Conservation (phyloP, 176 grass and related monocot species). For the Eremochloa ophiuroides region DNA sequence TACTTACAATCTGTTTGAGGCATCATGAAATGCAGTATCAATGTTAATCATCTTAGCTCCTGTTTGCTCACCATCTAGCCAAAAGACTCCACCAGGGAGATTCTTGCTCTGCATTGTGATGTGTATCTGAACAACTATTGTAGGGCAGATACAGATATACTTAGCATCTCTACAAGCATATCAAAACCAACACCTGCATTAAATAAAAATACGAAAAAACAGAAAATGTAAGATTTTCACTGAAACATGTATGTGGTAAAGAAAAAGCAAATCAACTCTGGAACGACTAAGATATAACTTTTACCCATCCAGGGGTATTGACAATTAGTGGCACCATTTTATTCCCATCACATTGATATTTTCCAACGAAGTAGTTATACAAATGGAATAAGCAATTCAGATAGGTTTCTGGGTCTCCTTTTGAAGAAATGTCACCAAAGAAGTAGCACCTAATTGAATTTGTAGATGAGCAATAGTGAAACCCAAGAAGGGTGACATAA, state of each 20-base stretch:
- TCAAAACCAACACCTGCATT: slow-evolving; percentile 93
- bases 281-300: slow-evolving; percentile 47
- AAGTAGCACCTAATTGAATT: slow-evolving; percentile 61
- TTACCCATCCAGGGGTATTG: slow-evolving; percentile 84
- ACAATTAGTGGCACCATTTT: slow-evolving; percentile 50
- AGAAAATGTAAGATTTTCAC: slow-evolving; percentile 14
- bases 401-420: slow-evolving; percentile 84
- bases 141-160: slow-evolving; percentile 79
- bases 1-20: slow-evolving; percentile 62
- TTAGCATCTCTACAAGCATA: slow-evolving; percentile 87
- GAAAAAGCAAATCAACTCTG: slow-evolving; percentile 18
- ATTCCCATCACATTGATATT: slow-evolving; percentile 31
- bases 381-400: slow-evolving; percentile 59
- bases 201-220: slow-evolving; percentile 5
- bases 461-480: not conserved
- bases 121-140: slow-evolving; percentile 67
- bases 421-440: slow-evolving; percentile 87
- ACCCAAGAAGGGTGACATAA: not conserved
- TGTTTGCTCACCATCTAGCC: slow-evolving; percentile 44
- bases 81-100: slow-evolving; percentile 86
- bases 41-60: slow-evolving; percentile 48
- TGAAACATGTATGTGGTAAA: not conserved
- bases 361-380: slow-evolving; percentile 59
- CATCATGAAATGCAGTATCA: slow-evolving; percentile 47
- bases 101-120: slow-evolving; percentile 66